A percentile compares a stretch with the other conserved stretches of the same genome.
Conservation (phyloP, 108 stramenopile genomes). For the Pseudonitzschia delicatissima region DNA sequence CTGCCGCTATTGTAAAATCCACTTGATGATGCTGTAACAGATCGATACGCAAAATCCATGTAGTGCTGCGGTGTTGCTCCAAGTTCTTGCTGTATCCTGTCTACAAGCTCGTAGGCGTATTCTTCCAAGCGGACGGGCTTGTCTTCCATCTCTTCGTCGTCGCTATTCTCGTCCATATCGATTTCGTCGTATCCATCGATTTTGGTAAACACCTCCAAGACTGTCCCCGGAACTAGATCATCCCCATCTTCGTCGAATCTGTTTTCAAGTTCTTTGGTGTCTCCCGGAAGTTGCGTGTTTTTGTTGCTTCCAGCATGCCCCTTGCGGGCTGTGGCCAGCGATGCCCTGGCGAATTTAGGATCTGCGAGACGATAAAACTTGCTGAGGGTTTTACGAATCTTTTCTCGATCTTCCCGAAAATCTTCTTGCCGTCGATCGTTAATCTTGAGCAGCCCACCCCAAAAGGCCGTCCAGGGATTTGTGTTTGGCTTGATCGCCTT, state of each 20-base stretch:
- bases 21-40: slow-evolving; percentile 12
- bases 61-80: slow-evolving; percentile 34
- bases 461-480: background rate
- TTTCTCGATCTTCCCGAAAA: background rate
- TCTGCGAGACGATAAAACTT: background rate
- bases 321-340: too few relatives aligned
- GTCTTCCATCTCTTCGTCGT: background rate
- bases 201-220: background rate
- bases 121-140: background rate
- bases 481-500: too few relatives aligned
- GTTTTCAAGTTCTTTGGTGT: background rate
- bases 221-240: background rate
- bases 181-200: background rate
- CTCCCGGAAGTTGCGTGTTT: background rate
- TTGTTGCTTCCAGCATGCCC: background rate
- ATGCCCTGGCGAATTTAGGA: background rate
- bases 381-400: background rate
- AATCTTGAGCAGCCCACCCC: too few relatives aligned
- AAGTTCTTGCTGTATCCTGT: slow-evolving; percentile 38
- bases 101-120: slow-evolving; percentile 34
- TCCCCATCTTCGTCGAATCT: background rate
- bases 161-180: background rate
- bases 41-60: slow-evolving; percentile 46
- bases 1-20: background rate
- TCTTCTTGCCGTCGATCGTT: background rate